These are phyloP conservation scores for Tylopilus rubrobrunneus DNA, from an alignment of 768 basidiomycete species.

Conservation along the genomic window DNA sequence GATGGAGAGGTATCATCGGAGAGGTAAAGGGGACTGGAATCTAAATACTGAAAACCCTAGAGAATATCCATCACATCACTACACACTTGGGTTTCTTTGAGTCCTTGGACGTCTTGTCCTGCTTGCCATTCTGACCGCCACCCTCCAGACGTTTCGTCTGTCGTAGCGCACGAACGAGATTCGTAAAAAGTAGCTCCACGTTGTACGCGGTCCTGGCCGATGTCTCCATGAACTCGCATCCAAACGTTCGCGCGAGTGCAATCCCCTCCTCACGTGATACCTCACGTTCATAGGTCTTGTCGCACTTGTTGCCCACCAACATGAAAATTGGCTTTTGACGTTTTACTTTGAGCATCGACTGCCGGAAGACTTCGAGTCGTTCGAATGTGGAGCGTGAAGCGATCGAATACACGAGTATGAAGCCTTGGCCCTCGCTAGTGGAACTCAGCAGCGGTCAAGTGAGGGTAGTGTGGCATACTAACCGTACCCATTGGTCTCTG, in stretches of 20 bases:
- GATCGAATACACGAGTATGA: slow-evolving; percentile 95
- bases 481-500: slow-evolving; percentile 98
- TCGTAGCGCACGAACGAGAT: slow-evolving; percentile 80
- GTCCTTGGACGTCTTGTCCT: slow-evolving; percentile 41
- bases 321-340: slow-evolving; percentile 83
- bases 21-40: slow-evolving; percentile 64
- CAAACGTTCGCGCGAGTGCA: slow-evolving; percentile 74
- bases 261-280: slow-evolving; percentile 89
- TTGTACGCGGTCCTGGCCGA: slow-evolving; percentile 95
- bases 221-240: slow-evolving; percentile 94
- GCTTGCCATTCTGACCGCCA: slow-evolving; percentile 42
- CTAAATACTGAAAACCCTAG: slow-evolving; percentile 63
- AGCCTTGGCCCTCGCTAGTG: slow-evolving; percentile 93
- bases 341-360: slow-evolving; percentile 87
- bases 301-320: slow-evolving; percentile 95
- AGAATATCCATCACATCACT: slow-evolving; percentile 70
- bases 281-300: slow-evolving; percentile 87
- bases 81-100: slow-evolving; percentile 60
- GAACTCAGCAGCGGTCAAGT: slow-evolving; percentile 6
- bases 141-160: slow-evolving; percentile 53
- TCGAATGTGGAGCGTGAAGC: slow-evolving; percentile 91
- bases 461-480: slow-evolving; percentile 29
- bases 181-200: slow-evolving; percentile 87
- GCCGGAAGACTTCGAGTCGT: slow-evolving; percentile 83
- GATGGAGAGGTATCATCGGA: slow-evolving; percentile 76